Evolutionary conservation across 2,329 filamentous ascomycete species (phyloP), one percentile per base, ranked within the genome.

Genomic region (Penicillium polonicum): DNA sequence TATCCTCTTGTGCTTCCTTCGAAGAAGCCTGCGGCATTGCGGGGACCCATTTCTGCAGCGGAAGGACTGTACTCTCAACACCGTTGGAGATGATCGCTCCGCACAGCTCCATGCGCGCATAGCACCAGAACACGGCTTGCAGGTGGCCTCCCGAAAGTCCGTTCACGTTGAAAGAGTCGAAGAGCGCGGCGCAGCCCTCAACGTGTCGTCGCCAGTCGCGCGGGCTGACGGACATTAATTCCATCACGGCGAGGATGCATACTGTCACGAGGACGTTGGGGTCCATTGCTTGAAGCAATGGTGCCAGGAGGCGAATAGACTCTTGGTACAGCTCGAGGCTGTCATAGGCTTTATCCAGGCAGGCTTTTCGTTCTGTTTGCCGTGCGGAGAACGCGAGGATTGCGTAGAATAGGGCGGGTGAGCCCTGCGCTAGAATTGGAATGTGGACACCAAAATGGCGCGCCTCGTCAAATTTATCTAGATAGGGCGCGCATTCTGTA

Each of bases 121-220:
- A 84, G 59, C 80, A 82, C 82, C 82, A 84, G 63, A 84, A 84
- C 0, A 83, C 74, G 0, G 80, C 81, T 61, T 83, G 79, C 1
- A 80, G 68, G 15, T 83, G 68, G 0, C 81, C 82, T 0, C 81
- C 81, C 1, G 75, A 73, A 0, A 81, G 72, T 0, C 82, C 82
- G 19, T 79, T 77, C 5, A 84, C 78, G 0, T 75, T 76, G 41
- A 80, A 76, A 4, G 78, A 77, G 51, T 79, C 77, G 15, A 84
- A 78, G 0, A 84, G 67, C 2, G 79, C 75, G 0, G 82, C 82
- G 58, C 81, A 83, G 1, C 82, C 82, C 43, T 84, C 82, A 2
- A 84, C 71, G 63, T 84, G 82, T 0, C 79, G 75, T 21, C 79
- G 70, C 82, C 82, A 84, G 53, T 81, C 80, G 52, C 80, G 75